Conservation (phyloP, 441 rosid species). For the Gossypium trilobum region DNA sequence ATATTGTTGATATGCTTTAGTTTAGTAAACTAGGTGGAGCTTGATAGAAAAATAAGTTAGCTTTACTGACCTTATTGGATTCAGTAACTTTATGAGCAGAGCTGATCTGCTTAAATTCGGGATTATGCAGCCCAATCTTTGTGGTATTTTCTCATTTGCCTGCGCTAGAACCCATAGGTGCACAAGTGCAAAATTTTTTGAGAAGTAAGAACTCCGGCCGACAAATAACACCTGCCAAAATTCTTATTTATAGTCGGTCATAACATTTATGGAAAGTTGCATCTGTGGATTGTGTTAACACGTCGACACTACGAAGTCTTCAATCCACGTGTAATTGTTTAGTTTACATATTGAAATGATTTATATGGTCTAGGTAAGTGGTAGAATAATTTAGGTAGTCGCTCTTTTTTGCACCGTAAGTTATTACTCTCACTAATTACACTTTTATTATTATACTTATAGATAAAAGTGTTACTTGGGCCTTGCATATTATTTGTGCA, state of each 20-base stretch:
- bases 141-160: background rate
- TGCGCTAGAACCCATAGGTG: background rate
- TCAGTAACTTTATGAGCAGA: background rate
- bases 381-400: background rate
- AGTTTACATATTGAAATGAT: background rate
- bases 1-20: background rate
- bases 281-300: background rate
- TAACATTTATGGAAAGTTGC: background rate
- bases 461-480: background rate
- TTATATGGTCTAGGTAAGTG: background rate
- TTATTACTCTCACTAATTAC: background rate
- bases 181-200: background rate
- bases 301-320: background rate
- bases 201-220: background rate
- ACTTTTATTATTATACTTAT: background rate
- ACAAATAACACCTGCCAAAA: background rate
- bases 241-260: background rate
- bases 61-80: background rate
- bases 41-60: background rate
- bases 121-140: background rate
- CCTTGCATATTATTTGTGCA: background rate
- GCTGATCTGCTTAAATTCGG: background rate
- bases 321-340: background rate
- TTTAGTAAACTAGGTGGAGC: background rate
- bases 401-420: background rate